Evolutionary conservation across 371 early-diverging fungal genomes (phyloP), one percentile per base, ranked within the genome.

Genomic region (Quaeritorhiza haematococci): DNA sequence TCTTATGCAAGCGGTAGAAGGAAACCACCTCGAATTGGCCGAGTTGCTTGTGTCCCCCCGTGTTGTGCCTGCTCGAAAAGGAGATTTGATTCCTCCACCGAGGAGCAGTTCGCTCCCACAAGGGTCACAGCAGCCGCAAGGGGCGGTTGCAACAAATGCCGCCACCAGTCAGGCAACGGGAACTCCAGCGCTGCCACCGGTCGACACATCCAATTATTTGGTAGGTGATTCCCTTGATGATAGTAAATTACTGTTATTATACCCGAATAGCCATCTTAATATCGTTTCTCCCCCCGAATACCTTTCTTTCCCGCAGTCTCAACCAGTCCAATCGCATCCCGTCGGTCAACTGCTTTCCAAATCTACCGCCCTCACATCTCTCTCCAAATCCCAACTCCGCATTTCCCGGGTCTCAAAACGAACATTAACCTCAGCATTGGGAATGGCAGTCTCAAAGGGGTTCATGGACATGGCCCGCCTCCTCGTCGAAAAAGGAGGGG

Each of bases 391-490:
- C n/a, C n/a, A n/a, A n/a, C n/a, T n/a, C n/a, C n/a, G n/a, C n/a
- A 43, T 48, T 47, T 34, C 49, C 10, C 42, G 29, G 33, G 33
- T 56, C 10, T 48, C 49, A 15, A 4, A 19, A 10, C 29, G 5
- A 27, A 48, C 49, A 4, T n/a, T 46, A 42, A 21, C 42, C 7
- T 28, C 35, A 13, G 60, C 61, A 5, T 46, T 65, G 24, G 33
- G 41, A 26, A 56, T 59, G 42, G 61, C 66, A 0, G 59, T 65
- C n/a, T 51, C 56, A 19, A 15, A 38, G 1, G 38, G 43, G 13
- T 6, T 28, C 3, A 1, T 61, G 23, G 61, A 65, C 29, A 65
- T 65, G 56, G 54, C 56, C 45, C 43, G 53, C 3, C 5, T 61
- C 3, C 27, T 65, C 3, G 41, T 65, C 38, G 61, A 59, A 24